Percentiles rank a stretch among this genome's conserved stretches.
Evolutionary conservation across 495 filamentous ascomycete species (phyloP).

Genomic region (Venustampulla echinocandica): DNA sequence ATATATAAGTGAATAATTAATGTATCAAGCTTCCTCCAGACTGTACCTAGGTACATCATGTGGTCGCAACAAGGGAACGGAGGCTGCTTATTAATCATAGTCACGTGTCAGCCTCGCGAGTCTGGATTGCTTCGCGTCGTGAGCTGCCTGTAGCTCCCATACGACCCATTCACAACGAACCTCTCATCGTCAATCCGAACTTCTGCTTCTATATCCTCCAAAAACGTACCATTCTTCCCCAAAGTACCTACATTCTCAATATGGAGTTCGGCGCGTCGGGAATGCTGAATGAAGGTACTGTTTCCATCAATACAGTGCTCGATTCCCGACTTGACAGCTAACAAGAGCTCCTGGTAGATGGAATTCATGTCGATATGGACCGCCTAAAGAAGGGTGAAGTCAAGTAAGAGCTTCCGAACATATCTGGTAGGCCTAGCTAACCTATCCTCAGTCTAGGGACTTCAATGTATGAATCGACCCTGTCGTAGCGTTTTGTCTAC

Average conservation of each 20-base stretch:
- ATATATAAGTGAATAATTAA: no score
- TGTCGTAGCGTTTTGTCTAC: no score
- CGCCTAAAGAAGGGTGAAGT: conserved; percentile 82
- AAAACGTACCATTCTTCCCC: neutral
- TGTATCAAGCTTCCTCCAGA: no score
- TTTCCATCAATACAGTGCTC: conserved; percentile 3
- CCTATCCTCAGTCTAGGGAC: conserved; percentile 67
- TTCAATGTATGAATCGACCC: conserved; percentile 68
- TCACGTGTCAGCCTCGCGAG: neutral
- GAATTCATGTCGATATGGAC: conserved; percentile 97
- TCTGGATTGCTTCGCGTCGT: neutral
- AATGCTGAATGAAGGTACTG: conserved; percentile 60
- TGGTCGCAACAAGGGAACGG: no score
- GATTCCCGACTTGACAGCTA: conserved; percentile 12
- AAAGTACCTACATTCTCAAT: conserved; percentile 14
- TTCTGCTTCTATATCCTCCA: neutral
- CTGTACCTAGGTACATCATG: no score
- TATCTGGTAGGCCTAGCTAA: conserved; percentile 22
- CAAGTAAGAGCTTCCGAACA: conserved; percentile 56
- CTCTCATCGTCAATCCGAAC: neutral
- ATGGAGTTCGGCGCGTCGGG: conserved; percentile 60
- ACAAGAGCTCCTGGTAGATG: conserved; percentile 53
- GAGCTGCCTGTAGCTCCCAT: neutral
- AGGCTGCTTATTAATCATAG: no score
- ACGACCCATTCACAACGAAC: no score